phyloP scores from a whole-genome alignment of 1,284 basidiomycete species.

The Rhodotorula sp. region DNA sequence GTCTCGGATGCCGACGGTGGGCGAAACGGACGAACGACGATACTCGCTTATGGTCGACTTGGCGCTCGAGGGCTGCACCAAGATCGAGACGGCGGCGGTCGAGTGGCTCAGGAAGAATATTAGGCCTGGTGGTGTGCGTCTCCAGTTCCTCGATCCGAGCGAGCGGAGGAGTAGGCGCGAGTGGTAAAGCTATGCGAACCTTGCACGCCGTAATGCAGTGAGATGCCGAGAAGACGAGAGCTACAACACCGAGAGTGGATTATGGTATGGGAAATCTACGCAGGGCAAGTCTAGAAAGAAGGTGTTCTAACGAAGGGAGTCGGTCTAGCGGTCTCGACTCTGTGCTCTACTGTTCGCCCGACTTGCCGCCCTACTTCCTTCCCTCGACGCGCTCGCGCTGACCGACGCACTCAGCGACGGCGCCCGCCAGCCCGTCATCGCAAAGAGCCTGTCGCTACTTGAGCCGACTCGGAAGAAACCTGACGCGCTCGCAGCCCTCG shows the following conservation, averaged over 20 bases:
- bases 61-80: conserved; percentile 29
- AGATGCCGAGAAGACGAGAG: too few species aligned
- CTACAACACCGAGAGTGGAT: too few species aligned
- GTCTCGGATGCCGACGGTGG: not conserved
- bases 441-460: conserved; percentile 15
- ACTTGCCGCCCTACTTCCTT: not conserved
- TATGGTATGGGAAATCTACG: too few species aligned
- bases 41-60: conserved; percentile 16
- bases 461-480: conserved; percentile 23
- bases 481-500: not conserved
- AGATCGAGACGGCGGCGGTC: conserved; percentile 31
- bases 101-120: conserved; percentile 32
- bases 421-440: conserved; percentile 23
- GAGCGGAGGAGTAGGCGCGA: conserved; percentile 8
- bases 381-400: conserved; percentile 5
- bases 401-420: not conserved
- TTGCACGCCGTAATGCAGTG: too few species aligned
- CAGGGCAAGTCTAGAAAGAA: too few species aligned
- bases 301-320: too few species aligned
- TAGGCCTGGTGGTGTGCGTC: conserved; percentile 24
- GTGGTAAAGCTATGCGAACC: too few species aligned
- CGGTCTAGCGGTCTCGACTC: too few species aligned
- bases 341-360: not conserved
- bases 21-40: not conserved
- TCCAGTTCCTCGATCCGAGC: conserved; percentile 24